Percentiles rank a stretch among this genome's conserved stretches.
These are phyloP conservation scores for Boletus coccyginus DNA, from an alignment of 768 basidiomycete genomes.

Conservation along the genomic window DNA sequence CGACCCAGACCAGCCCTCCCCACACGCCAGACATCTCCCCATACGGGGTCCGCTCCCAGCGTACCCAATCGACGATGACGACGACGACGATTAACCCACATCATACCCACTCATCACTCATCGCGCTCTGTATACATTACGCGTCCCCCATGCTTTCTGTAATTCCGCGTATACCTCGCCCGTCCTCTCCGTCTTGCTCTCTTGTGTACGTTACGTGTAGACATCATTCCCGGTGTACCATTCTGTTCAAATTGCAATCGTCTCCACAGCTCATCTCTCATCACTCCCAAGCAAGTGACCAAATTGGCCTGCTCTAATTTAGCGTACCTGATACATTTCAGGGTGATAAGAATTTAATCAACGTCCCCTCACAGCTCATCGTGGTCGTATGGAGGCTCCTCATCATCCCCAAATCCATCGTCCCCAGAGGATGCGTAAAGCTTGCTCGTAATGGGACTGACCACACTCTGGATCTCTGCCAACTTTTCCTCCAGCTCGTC, in stretches of 20 bases:
- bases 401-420: conserved; percentile 37
- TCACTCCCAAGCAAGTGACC: neutral
- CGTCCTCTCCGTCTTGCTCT: no score
- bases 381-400: conserved; percentile 44
- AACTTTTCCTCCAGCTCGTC: conserved; percentile 95
- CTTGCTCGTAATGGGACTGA: conserved; percentile 85
- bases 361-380: conserved; percentile 46
- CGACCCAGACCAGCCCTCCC: conserved; percentile 23
- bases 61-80: conserved; percentile 25
- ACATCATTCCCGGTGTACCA: neutral
- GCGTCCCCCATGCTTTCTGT: no score
- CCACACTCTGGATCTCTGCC: conserved; percentile 65
- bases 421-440: conserved; percentile 53
- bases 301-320: conserved; percentile 16
- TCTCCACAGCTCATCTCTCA: neutral
- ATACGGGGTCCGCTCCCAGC: conserved; percentile 15
- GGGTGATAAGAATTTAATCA: no score
- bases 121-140: no score
- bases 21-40: conserved; percentile 11
- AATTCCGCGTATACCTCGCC: no score
- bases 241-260: neutral
- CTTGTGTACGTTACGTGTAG: conserved; percentile 1
- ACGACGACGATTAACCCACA: conserved; percentile 20
- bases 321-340: neutral
- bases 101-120: conserved; percentile 14